Evolutionary conservation across 805 yeast species (phyloP), one percentile per base, ranked within the genome.

Genomic region (Yarrowia sp.): DNA sequence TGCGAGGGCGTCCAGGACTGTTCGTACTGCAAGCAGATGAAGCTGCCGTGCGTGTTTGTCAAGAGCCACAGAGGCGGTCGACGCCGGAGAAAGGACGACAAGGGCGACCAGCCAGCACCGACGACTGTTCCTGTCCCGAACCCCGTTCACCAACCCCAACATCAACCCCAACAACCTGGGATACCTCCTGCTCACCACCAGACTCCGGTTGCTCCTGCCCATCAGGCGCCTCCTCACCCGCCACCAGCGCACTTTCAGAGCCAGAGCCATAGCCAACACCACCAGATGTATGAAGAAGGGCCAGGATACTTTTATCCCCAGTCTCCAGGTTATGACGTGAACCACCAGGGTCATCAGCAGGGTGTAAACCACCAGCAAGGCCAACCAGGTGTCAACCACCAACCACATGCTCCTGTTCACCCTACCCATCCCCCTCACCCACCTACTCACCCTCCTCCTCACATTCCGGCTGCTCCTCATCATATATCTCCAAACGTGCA

Each of bases 1-100:
- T 68, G 70, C 35, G 70, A 68, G 46, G 70, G 70, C 8, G 69
- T 65, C 45, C 70, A 53, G 53, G 65, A 64, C 41, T 68, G 70
- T 26, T 43, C 69, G 10, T 64, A 65, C 48, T 68, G 70, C 26
- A 41, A 52, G 42, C 69, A 68, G 64, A 40, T 68, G 55, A 50
- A 68, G 36, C 32, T 65, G 40, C 55, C 46, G n/a, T 74, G 94
- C 89, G 74, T 87, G 87, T 72, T 79, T 90, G 68, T 90, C 93
- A 1, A 82, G 83, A 16, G 86, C 89, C 68, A 90, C 95, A 1
- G 86, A 87, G 69, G 92, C 89, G 75, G 92, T 94, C 2, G 80
- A 78, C 8, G 92, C 89, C 75, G 88, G 90, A 68, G 83, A 87
- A 45, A 81, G 81, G 71, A 90, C 52, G 63, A 56, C 5, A 38